Conservation (phyloP, 805 yeast species). For the Teunomyces barrocoloradensis region DNA sequence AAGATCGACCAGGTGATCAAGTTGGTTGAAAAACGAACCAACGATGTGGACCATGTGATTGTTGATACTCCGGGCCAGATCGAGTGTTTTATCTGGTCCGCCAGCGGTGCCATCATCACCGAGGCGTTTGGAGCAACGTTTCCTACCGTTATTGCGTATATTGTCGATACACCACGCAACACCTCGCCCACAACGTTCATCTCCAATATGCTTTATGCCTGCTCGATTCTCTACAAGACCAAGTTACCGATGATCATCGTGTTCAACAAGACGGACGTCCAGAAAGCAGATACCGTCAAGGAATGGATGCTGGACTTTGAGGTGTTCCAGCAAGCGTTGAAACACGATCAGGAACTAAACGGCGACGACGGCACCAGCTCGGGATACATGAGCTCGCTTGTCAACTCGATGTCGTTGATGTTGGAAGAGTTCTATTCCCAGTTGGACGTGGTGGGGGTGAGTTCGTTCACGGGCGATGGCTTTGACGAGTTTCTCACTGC, state of each 20-base stretch:
- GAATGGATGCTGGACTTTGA: slow-evolving; percentile 99
- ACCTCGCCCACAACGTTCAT: slow-evolving; percentile 94
- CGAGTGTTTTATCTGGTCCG: slow-evolving; percentile 98
- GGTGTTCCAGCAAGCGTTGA: slow-evolving; percentile 76
- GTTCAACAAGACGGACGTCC: slow-evolving; percentile 90
- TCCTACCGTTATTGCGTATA: slow-evolving; percentile 94
- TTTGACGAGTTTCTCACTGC: slow-evolving; percentile 86
- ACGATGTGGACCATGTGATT: slow-evolving; percentile 61
- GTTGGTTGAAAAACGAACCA: slow-evolving; percentile 75
- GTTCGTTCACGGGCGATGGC: slow-evolving; percentile 91
- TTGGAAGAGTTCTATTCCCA: slow-evolving; percentile 94
- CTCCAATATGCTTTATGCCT: slow-evolving; percentile 97
- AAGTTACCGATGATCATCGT: slow-evolving; percentile 96
- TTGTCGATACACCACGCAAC: slow-evolving; percentile 94
- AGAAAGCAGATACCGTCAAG: slow-evolving; percentile 80
- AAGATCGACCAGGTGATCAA: slow-evolving; percentile 93
- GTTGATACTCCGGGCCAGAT: slow-evolving; percentile 99
- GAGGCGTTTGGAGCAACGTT: slow-evolving; percentile 94
- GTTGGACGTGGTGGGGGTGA: slow-evolving; percentile 87
- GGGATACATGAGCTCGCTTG: slow-evolving; percentile 91
- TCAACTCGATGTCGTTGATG: slow-evolving; percentile 94
- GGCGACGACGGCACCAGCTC: slow-evolving; percentile 61
- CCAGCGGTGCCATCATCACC: slow-evolving; percentile 93
- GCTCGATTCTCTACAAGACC: slow-evolving; percentile 93
- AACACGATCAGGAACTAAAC: slow-evolving; percentile 62